These are phyloP conservation scores for Hericium rajendrae DNA, from an alignment of 768 basidiomycete genomes.

Conservation along the genomic window DNA sequence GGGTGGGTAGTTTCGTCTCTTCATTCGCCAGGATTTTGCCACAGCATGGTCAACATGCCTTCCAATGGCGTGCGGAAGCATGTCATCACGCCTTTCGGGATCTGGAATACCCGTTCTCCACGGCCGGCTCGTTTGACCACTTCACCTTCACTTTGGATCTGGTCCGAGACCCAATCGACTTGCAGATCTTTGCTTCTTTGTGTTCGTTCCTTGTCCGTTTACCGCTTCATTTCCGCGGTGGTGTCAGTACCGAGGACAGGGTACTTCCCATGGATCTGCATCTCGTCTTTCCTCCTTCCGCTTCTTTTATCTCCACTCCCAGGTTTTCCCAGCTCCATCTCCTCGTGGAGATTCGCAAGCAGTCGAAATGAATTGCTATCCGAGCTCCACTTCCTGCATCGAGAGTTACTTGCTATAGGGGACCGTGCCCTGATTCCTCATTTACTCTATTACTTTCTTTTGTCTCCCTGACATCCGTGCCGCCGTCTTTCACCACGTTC, in stretches of 20 bases:
- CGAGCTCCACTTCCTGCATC: neutral
- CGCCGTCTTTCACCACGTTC: neutral
- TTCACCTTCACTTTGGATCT: too few relatives aligned
- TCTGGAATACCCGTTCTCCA: too few relatives aligned
- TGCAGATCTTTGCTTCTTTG: constrained; percentile 14
- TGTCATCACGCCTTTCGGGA: neutral
- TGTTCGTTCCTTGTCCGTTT: neutral
- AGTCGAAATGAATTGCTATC: neutral
- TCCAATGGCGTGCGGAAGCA: too few relatives aligned
- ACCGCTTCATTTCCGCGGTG: neutral
- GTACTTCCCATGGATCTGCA: neutral
- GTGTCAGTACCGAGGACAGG: neutral
- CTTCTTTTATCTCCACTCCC: neutral
- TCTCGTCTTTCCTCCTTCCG: neutral
- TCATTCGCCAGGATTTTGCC: neutral
- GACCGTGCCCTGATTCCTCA: neutral
- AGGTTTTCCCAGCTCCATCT: neutral
- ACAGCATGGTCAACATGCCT: neutral
- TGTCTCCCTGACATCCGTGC: neutral
- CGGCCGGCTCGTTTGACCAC: neutral
- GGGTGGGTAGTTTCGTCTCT: constrained; percentile 41
- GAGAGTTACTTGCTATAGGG: neutral
- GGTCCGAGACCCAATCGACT: too few relatives aligned
- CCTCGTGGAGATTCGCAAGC: neutral
- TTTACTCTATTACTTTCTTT: neutral